Conservation (phyloP, 768 basidiomycete genomes). For the Mycena rosella region DNA sequence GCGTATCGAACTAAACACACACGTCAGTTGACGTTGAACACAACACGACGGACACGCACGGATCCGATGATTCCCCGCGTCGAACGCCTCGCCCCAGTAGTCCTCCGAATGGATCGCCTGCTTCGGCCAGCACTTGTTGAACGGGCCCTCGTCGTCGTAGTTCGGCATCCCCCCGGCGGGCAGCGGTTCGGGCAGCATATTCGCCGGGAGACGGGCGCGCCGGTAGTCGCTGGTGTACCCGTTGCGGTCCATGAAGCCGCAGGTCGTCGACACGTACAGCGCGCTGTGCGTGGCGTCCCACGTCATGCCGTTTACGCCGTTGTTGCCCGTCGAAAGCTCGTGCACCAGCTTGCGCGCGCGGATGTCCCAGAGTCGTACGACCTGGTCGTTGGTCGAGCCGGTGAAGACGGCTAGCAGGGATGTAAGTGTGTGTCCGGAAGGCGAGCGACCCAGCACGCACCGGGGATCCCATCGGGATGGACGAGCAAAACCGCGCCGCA, state of each 20-base stretch:
- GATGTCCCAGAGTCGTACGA: slow-evolving; percentile 53
- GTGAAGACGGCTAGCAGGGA: slow-evolving; percentile 43
- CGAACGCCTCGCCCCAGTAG: slow-evolving; percentile 23
- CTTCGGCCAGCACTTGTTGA: slow-evolving; percentile 29
- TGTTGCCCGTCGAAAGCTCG: slow-evolving; percentile 55
- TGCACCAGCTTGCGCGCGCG: slow-evolving; percentile 48
- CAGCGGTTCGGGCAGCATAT: neutral
- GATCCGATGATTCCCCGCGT: slow-evolving; percentile 28
- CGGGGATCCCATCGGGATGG: slow-evolving; percentile 46
- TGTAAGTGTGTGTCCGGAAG: too few species aligned
- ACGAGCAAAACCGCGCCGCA: slow-evolving; percentile 34
- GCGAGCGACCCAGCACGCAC: slow-evolving; percentile 31
- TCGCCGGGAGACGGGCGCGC: slow-evolving; percentile 31
- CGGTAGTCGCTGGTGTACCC: slow-evolving; percentile 45
- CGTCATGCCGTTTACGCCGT: slow-evolving; percentile 43
- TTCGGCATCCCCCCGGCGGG: neutral
- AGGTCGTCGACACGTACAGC: slow-evolving; percentile 49
- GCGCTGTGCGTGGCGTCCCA: slow-evolving; percentile 43
- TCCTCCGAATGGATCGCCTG: slow-evolving; percentile 19
- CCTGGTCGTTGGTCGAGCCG: slow-evolving; percentile 42
- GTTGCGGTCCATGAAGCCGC: slow-evolving; percentile 43
- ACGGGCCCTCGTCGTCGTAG: slow-evolving; percentile 3
- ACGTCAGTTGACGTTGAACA: neutral
- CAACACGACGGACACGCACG: slow-evolving; percentile 6
- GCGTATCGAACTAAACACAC: slow-evolving; percentile 23